phyloP scores from a whole-genome alignment of 352 stramenopile genomes.

The Pythium brassicae region DNA sequence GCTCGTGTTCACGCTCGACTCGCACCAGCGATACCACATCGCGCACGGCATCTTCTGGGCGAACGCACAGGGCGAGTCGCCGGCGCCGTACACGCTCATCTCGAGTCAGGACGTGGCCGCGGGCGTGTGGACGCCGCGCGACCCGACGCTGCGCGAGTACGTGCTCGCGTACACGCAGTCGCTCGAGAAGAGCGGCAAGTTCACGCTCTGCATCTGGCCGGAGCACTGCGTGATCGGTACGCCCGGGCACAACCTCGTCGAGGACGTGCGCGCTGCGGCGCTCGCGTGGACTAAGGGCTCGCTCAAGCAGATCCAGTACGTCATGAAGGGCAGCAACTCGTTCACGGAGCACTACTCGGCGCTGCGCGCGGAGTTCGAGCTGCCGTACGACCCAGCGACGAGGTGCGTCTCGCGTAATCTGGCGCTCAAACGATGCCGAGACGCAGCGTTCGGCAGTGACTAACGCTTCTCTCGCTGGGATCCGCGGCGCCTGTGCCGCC shows the following conservation, averaged over 20 bases:
- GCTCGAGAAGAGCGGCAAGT: constrained; percentile 86
- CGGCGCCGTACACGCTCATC: constrained; percentile 93
- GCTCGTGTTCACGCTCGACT: constrained; percentile 95
- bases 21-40: constrained; percentile 95
- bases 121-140: constrained; percentile 51
- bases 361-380: constrained; percentile 90
- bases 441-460: background rate
- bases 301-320: constrained; percentile 73
- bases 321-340: constrained; percentile 93
- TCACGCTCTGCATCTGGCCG: constrained; percentile 95
- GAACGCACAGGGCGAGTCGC: constrained; percentile 55
- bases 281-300: constrained; percentile 79
- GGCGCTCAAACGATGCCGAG: background rate
- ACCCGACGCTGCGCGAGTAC: constrained; percentile 76
- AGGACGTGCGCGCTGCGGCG: constrained; percentile 76
- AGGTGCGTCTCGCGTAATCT: constrained; percentile 23
- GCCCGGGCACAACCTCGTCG: constrained; percentile 86
- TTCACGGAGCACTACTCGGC: constrained; percentile 97
- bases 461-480: background rate
- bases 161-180: constrained; percentile 87
- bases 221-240: constrained; percentile 96
- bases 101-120: constrained; percentile 67
- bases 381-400: constrained; percentile 64
- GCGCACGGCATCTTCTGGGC: constrained; percentile 94
- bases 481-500: background rate